Evolutionary conservation across 495 filamentous ascomycete species (phyloP), one percentile per base, ranked within the genome.

Genomic region (Lentithecium fluviatile): DNA sequence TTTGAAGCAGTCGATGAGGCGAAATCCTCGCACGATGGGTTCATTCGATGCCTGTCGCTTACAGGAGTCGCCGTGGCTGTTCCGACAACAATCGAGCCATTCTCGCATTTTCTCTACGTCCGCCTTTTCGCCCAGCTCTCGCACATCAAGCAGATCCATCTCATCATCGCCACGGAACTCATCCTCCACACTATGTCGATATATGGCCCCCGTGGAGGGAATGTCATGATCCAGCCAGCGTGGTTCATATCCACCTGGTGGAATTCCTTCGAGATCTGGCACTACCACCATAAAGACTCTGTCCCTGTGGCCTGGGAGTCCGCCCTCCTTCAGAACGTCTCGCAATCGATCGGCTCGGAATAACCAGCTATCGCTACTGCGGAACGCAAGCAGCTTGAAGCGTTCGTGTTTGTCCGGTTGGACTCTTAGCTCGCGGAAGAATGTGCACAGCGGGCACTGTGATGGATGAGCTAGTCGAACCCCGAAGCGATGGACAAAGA

Each of bases 341-440:
- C 29, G 3, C 10, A 32, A 32, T 32, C 10, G 4, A 32, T 32
- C 29, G 4, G 10, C 29, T 10, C 52, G 11, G 40, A 64, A 64
- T 26, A 60, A 21, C 55, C 54, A 59, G 55, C 65, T 68, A 12
- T 68, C 65, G 45, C 65, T 68, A 43, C 60, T 64, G 24, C 54
- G 37, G 46, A 68, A 68, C 19, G 61, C 65, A 47, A 68, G 65
- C 43, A 68, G 65, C 53, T 68, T 68, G 45, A 60, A 64, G 6
- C 32, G 32, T 45, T 26, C 24, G 38, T 64, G 56, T 12, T 2
- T 45, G 12, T 52, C 56, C 23, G 56, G 49, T 25, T 60, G 51
- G 2, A 68, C 47, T 46, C 65, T 59, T 37, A 60, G 15, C 5
- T 48, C 60, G 24, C 50, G 50, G 29, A 38, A 49, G 21, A 38